Evolutionary conservation across 306 rosid genomes (phyloP).

Genomic region (Begonia loranthoides): DNA sequence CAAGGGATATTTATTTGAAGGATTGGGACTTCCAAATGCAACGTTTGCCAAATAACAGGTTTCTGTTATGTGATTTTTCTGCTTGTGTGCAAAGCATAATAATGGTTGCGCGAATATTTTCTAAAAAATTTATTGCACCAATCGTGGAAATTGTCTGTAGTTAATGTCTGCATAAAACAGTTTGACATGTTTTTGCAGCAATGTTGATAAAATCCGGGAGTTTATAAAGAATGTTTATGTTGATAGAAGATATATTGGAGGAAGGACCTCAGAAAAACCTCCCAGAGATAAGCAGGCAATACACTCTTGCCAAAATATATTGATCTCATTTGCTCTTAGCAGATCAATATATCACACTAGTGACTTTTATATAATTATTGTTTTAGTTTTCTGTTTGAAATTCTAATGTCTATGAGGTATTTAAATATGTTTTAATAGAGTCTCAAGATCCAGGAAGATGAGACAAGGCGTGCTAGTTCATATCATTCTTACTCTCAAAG

Average conservation of each 20-base stretch:
- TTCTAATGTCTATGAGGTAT: neutral
- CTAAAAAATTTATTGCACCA: neutral
- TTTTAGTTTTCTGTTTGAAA: too few species aligned
- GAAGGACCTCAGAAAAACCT: slow-evolving; percentile 53
- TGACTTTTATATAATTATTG: too few species aligned
- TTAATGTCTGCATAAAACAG: neutral
- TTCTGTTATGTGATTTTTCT: slow-evolving; percentile 6
- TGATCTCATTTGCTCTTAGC: neutral
- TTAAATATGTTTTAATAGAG: slow-evolving; percentile 26
- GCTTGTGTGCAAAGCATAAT: too few species aligned
- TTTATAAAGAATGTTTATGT: slow-evolving; percentile 70
- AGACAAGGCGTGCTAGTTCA: slow-evolving; percentile 83
- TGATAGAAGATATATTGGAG: slow-evolving; percentile 56
- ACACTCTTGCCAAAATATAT: slow-evolving; percentile 7
- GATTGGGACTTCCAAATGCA: slow-evolving; percentile 86
- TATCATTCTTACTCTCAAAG: slow-evolving; percentile 96
- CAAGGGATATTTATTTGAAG: slow-evolving; percentile 71
- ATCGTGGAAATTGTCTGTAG: neutral
- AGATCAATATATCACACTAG: too few species aligned
- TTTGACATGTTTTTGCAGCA: slow-evolving; percentile 40
- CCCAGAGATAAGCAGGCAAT: slow-evolving; percentile 81
- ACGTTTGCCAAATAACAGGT: slow-evolving; percentile 76
- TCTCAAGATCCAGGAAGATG: slow-evolving; percentile 41
- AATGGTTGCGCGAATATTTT: too few species aligned
- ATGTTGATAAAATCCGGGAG: slow-evolving; percentile 60